These are phyloP conservation scores for Eucalyptus coolabah DNA, from an alignment of 345 rosid genomes.

Conservation along the genomic window DNA sequence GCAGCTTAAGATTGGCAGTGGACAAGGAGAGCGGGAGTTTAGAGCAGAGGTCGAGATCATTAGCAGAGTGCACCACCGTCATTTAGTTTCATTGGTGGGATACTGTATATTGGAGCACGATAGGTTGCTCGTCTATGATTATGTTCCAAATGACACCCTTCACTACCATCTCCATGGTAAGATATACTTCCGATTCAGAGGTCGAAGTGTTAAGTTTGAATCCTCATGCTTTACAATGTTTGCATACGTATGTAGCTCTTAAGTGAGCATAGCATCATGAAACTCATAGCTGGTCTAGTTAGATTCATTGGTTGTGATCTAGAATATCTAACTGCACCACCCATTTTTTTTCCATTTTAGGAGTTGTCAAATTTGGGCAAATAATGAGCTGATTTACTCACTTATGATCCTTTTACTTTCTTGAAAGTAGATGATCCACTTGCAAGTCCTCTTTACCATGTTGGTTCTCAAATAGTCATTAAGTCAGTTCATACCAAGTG, in stretches of 20 bases:
- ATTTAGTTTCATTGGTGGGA: conserved; percentile 95
- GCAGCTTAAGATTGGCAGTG: conserved; percentile 90
- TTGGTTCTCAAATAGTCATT: background rate
- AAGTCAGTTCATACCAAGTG: background rate
- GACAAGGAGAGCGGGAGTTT: conserved; percentile 96
- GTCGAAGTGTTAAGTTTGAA: background rate
- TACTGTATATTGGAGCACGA: conserved; percentile 81
- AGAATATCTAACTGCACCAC: background rate
- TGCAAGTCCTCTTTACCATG: background rate
- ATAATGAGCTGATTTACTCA: background rate
- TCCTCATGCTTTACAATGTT: background rate
- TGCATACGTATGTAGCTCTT: background rate
- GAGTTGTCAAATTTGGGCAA: background rate
- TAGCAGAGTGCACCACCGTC: conserved; percentile 91
- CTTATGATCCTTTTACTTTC: background rate
- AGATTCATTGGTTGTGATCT: background rate
- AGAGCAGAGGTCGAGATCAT: conserved; percentile 97
- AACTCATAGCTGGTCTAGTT: background rate
- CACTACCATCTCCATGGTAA: conserved; percentile 89
- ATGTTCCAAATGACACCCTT: conserved; percentile 77
- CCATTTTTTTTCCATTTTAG: background rate
- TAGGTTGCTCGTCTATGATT: conserved; percentile 90
- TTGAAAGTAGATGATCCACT: background rate
- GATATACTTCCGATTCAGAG: background rate
- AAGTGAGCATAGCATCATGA: background rate